Percentiles rank a stretch among this genome's conserved stretches.
These are phyloP conservation scores for Pyrenochaeta sp. DNA, from an alignment of 2,329 filamentous ascomycete species.

Conservation along the genomic window DNA sequence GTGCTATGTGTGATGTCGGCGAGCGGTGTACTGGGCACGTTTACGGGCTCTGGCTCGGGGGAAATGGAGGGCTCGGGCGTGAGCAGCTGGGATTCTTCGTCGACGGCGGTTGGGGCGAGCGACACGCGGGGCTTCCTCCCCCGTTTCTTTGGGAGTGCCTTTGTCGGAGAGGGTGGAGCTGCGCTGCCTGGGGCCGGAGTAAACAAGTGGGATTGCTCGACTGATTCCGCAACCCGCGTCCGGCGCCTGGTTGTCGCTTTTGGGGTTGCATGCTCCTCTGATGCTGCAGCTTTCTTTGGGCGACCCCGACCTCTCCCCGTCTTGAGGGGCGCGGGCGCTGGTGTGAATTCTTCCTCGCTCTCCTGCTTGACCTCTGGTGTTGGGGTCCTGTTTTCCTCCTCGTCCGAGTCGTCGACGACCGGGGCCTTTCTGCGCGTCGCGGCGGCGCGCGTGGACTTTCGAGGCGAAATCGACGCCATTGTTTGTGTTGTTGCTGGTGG, in stretches of 20 bases:
- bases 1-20: slow-evolving; percentile 75
- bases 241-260: slow-evolving; percentile 55
- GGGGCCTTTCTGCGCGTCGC: slow-evolving; percentile 71
- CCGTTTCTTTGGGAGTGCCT: slow-evolving; percentile 66
- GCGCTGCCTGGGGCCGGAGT: slow-evolving; percentile 64
- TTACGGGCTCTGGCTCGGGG: slow-evolving; percentile 63
- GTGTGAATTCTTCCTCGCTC: slow-evolving; percentile 81
- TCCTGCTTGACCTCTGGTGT: slow-evolving; percentile 61
- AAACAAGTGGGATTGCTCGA: slow-evolving; percentile 68
- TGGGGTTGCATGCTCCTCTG: slow-evolving; percentile 53
- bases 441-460: slow-evolving; percentile 66
- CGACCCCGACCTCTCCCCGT: slow-evolving; percentile 64
- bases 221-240: slow-evolving; percentile 53
- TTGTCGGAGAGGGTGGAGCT: slow-evolving; percentile 37
- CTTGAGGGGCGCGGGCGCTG: slow-evolving; percentile 71
- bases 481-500: slow-evolving; percentile 25
- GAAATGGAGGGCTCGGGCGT: slow-evolving; percentile 63
- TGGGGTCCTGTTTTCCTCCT: slow-evolving; percentile 73
- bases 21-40: slow-evolving; percentile 61
- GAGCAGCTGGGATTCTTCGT: slow-evolving; percentile 50
- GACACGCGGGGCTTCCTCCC: slow-evolving; percentile 53
- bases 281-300: slow-evolving; percentile 51
- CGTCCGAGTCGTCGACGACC: slow-evolving; percentile 76
- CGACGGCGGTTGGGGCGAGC: slow-evolving; percentile 47
- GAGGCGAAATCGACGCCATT: slow-evolving; percentile 53